phyloP scores from a whole-genome alignment of 2,329 filamentous ascomycete species.

The Aspergillus ochraceoroseus region DNA sequence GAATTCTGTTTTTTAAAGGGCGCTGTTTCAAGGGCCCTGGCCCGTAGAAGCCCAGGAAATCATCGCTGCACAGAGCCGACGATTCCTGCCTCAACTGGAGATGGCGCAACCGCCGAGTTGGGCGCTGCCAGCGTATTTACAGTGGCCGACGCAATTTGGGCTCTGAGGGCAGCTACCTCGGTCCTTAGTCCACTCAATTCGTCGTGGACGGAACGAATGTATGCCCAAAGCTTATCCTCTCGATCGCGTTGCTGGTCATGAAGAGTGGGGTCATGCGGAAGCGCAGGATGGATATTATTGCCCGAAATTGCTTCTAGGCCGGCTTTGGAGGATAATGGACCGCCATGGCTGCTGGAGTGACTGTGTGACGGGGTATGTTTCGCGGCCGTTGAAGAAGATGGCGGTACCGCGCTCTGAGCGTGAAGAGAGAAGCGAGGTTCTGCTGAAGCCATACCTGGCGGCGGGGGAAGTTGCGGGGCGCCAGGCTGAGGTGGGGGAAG shows the following conservation, averaged over 20 bases:
- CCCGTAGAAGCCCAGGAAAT: constrained; percentile 6
- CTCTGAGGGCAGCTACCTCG: constrained; percentile 40
- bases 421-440: constrained; percentile 44
- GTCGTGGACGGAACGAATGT: constrained; percentile 42
- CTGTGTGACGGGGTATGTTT: constrained; percentile 37
- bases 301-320: constrained; percentile 26
- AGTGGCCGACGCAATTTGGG: constrained; percentile 37
- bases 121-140: constrained; percentile 22
- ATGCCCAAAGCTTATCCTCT: constrained; percentile 43
- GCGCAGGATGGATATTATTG: constrained; percentile 19
- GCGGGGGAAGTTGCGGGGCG: constrained; percentile 43
- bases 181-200: constrained; percentile 39
- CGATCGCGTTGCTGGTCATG: constrained; percentile 32
- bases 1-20: background rate
- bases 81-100: constrained; percentile 15
- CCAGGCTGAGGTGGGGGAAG: constrained; percentile 38
- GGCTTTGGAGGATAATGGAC: constrained; percentile 25
- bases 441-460: constrained; percentile 41
- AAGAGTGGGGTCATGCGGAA: constrained; percentile 23
- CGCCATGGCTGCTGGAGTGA: constrained; percentile 34
- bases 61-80: constrained; percentile 18
- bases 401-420: constrained; percentile 33
- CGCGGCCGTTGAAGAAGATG: constrained; percentile 30
- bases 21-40: constrained; percentile 1
- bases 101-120: constrained; percentile 14